These are phyloP conservation scores for Oryza officinalis DNA, from an alignment of 176 grass and related monocot genomes.

Conservation along the genomic window DNA sequence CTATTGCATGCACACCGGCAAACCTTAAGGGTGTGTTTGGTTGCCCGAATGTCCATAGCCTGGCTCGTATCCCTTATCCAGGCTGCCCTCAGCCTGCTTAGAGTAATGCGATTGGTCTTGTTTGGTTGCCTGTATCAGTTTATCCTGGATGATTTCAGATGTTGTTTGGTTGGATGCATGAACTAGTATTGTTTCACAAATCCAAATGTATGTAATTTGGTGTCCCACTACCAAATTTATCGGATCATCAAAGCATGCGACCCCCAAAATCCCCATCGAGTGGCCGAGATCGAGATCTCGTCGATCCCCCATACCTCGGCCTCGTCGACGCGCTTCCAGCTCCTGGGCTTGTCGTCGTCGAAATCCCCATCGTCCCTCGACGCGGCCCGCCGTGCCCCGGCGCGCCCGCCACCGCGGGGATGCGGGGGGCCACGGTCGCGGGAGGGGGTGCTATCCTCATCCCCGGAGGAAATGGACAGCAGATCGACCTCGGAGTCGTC, in stretches of 20 bases:
- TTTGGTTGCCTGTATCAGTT: too few species aligned
- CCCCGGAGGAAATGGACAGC: conserved; percentile 94
- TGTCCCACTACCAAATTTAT: not conserved
- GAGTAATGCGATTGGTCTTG: too few species aligned
- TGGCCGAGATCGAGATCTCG: conserved; percentile 47
- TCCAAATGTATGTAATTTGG: too few species aligned
- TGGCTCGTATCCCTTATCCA: too few species aligned
- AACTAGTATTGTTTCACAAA: too few species aligned
- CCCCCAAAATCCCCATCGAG: not conserved
- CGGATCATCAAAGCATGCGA: not conserved
- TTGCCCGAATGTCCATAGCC: too few species aligned
- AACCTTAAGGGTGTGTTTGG: too few species aligned
- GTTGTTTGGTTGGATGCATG: too few species aligned
- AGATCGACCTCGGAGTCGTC: conserved; percentile 95
- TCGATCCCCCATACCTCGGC: conserved; percentile 67
- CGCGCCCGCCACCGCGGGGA: conserved; percentile 46
- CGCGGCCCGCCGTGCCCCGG: conserved; percentile 47
- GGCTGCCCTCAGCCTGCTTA: too few species aligned
- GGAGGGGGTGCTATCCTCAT: conserved; percentile 59
- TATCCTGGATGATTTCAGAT: too few species aligned
- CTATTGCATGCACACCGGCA: too few species aligned
- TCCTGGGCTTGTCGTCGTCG: conserved; percentile 88
- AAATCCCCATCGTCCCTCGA: conserved; percentile 74
- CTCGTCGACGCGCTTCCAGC: conserved; percentile 98
- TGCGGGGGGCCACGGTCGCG: conserved; percentile 58